A percentile compares a stretch with the other conserved stretches of the same genome.
phyloP scores from a whole-genome alignment of 2,329 filamentous ascomycete species.

The Penicillium sp. region DNA sequence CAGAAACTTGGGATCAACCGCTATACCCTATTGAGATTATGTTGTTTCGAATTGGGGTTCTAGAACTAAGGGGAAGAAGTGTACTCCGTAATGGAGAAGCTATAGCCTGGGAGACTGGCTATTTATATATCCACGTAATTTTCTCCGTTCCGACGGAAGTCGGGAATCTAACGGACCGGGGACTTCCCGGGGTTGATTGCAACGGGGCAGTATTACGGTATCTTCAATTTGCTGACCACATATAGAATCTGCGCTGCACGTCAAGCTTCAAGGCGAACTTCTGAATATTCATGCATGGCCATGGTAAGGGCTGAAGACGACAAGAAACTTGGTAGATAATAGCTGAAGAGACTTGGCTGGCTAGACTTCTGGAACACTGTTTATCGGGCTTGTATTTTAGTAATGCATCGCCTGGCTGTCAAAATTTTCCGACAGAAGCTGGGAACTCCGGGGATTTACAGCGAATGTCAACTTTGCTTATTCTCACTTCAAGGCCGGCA shows the following conservation, averaged over 20 bases:
- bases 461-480: too few relatives aligned
- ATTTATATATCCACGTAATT: neutral
- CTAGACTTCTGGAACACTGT: neutral
- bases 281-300: neutral
- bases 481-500: too few relatives aligned
- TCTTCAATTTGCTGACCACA: neutral
- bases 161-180: neutral
- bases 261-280: neutral
- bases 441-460: too few relatives aligned
- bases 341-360: neutral
- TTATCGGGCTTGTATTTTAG: neutral
- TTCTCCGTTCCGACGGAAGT: neutral
- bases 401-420: neutral
- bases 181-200: neutral
- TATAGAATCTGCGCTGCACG: neutral
- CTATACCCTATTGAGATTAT: neutral
- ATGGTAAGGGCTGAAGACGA: neutral
- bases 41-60: neutral
- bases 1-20: neutral
- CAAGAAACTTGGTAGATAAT: neutral
- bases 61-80: neutral
- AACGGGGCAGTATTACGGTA: neutral
- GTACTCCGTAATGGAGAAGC: too few relatives aligned
- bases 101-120: neutral
- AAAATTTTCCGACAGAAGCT: too few relatives aligned